Evolutionary conservation across 75 land plant species (phyloP).

Genomic region (Pinus tabuliformis): DNA sequence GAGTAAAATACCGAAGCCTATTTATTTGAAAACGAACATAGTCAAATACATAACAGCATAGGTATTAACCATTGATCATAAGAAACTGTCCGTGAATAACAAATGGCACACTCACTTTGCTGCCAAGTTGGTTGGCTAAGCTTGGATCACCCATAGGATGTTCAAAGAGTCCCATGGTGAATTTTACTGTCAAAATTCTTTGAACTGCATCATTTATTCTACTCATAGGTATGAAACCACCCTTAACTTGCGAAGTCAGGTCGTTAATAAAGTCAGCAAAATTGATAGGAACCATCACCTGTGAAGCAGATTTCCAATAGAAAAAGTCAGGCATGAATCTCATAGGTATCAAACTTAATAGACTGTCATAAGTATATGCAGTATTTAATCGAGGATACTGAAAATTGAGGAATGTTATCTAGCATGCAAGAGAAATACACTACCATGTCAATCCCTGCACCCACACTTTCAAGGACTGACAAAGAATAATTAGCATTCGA

Average conservation of each 20-base stretch:
- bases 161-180: constrained; percentile 58
- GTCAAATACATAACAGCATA: no score
- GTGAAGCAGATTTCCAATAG: background rate
- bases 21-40: no score
- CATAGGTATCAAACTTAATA: background rate
- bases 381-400: background rate
- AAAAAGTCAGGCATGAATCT: background rate
- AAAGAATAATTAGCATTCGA: constrained; percentile 49
- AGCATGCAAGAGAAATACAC: no score
- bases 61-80: no score
- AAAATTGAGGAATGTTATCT: no score
- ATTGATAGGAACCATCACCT: constrained; percentile 49
- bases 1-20: no score
- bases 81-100: no score
- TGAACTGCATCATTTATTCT: constrained; percentile 67
- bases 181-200: constrained; percentile 62
- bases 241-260: constrained; percentile 29
- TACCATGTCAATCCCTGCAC: constrained; percentile 77
- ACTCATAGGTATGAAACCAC: constrained; percentile 35
- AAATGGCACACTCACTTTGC: constrained; percentile 9
- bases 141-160: constrained; percentile 41
- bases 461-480: constrained; percentile 41
- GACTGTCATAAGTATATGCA: no score
- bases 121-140: constrained; percentile 29
- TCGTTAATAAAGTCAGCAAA: constrained; percentile 29